These are phyloP conservation scores for Ogataea trehalophila DNA, from an alignment of 805 yeast species.

Conservation along the genomic window DNA sequence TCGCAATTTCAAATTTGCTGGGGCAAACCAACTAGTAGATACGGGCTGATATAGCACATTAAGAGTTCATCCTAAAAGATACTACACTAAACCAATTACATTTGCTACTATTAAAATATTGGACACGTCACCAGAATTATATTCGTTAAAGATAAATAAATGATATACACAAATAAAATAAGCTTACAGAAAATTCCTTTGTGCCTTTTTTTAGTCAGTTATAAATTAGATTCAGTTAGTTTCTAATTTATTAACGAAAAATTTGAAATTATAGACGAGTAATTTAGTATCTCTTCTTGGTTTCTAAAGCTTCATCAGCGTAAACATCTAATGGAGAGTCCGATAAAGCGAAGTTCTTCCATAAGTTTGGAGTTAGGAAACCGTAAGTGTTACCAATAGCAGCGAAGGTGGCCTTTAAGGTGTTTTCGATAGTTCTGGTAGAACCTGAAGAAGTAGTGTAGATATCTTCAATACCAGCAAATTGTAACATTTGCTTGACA, in stretches of 20 bases:
- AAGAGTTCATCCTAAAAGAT: too few species aligned
- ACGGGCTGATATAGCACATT: too few species aligned
- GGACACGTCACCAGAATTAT: too few species aligned
- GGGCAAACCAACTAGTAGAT: too few species aligned
- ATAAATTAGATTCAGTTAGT: neutral
- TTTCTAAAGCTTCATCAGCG: constrained; percentile 75
- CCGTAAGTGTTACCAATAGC: constrained; percentile 99
- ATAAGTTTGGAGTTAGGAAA: constrained; percentile 99
- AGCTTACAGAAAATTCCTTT: too few species aligned
- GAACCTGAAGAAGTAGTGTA: constrained; percentile 98
- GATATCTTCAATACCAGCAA: constrained; percentile 99
- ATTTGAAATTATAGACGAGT: neutral
- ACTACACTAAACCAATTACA: too few species aligned
- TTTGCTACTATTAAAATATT: too few species aligned
- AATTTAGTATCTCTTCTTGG: constrained; percentile 71
- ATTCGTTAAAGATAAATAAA: too few species aligned
- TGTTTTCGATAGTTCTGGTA: constrained; percentile 99
- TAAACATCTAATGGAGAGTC: constrained; percentile 93
- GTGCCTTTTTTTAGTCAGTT: too few species aligned
- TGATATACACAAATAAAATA: too few species aligned
- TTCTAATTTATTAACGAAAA: neutral
- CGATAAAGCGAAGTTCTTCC: constrained; percentile 81
- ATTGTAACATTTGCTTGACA: constrained; percentile 96
- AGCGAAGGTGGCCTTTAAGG: constrained; percentile 98
- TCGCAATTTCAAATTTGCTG: too few species aligned